phyloP scores from a whole-genome alignment of 164 flowering plant genomes.

The Vitis labrusca region DNA sequence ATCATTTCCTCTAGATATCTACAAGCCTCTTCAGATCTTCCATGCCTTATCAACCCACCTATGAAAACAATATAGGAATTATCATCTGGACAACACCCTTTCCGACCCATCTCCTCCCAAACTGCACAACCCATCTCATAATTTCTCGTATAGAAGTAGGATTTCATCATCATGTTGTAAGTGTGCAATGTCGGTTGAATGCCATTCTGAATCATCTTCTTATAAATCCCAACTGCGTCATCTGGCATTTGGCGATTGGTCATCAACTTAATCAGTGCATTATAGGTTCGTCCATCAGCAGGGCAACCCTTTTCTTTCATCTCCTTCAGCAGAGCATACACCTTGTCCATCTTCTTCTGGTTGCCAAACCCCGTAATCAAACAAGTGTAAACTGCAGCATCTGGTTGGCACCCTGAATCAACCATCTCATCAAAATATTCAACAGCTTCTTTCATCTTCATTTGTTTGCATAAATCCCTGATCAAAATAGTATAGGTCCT shows the following conservation, averaged over 20 bases:
- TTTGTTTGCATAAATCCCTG: conserved; percentile 63
- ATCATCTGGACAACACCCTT: conserved; percentile 87
- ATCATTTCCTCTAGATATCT: conserved; percentile 81
- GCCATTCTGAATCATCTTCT: conserved; percentile 68
- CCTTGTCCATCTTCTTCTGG: conserved; percentile 69
- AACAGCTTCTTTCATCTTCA: conserved; percentile 63
- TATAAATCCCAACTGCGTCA: conserved; percentile 69
- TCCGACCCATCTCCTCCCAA: conserved; percentile 81
- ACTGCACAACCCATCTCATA: conserved; percentile 64
- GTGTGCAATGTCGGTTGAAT: conserved; percentile 71
- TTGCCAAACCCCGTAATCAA: conserved; percentile 80
- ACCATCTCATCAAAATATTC: conserved; percentile 66
- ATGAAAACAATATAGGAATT: conserved; percentile 78
- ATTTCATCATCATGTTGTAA: conserved; percentile 86
- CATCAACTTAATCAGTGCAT: conserved; percentile 78
- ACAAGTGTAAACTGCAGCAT: conserved; percentile 78
- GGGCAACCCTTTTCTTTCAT: conserved; percentile 77
- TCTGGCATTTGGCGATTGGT: conserved; percentile 62
- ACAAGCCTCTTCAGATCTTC: conserved; percentile 76
- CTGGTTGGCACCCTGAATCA: conserved; percentile 58
- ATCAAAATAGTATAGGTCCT: conserved; percentile 77
- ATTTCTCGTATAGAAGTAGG: conserved; percentile 53
- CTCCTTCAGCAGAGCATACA: conserved; percentile 59
- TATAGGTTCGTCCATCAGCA: conserved; percentile 75
- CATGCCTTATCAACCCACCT: conserved; percentile 71